phyloP scores from a whole-genome alignment of 1,284 basidiomycete species.

The Microbotryum intermedium region DNA sequence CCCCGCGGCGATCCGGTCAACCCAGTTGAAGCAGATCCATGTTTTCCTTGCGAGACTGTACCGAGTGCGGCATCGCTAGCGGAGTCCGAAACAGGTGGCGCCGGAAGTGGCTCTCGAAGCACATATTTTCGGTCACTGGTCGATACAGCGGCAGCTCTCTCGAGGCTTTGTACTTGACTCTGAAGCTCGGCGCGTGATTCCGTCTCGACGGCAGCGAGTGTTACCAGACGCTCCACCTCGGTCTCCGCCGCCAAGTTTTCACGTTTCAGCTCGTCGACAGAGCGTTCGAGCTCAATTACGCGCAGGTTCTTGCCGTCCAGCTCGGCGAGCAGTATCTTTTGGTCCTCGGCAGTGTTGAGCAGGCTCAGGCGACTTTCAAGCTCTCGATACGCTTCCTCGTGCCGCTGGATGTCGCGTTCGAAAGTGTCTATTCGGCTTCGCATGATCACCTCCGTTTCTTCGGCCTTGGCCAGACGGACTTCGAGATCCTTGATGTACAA shows the following conservation, averaged over 20 bases:
- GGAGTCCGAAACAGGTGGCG: not conserved
- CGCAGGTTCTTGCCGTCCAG: constrained; percentile 68
- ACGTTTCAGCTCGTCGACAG: constrained; percentile 64
- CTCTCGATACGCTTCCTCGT: constrained; percentile 55
- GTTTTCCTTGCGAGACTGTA: constrained; percentile 75
- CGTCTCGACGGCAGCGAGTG: constrained; percentile 22
- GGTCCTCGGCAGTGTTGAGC: constrained; percentile 54
- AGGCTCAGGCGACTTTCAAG: constrained; percentile 64
- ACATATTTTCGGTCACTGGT: not conserved
- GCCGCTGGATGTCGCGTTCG: constrained; percentile 65
- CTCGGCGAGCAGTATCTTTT: constrained; percentile 52
- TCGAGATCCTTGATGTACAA: constrained; percentile 88
- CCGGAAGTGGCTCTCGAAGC: not conserved
- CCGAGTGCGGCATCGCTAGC: not conserved
- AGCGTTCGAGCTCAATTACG: constrained; percentile 63
- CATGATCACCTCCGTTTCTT: constrained; percentile 62
- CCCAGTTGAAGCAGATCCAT: constrained; percentile 51
- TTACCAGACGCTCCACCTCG: constrained; percentile 53
- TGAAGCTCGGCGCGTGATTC: constrained; percentile 25
- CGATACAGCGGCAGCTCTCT: constrained; percentile 1
- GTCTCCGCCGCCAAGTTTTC: constrained; percentile 58
- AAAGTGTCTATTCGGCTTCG: constrained; percentile 63
- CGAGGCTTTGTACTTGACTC: constrained; percentile 17
- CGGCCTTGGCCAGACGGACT: constrained; percentile 63
- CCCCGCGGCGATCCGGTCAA: too few species aligned